These are phyloP conservation scores for grape (Vitis vinifera) DNA, from an alignment of 164 flowering plant genomes.

Conservation along the genomic window ASM3070453v1 NC_081818.1:9409001-9409500, in stretches of 20 bases:
- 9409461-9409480: too few relatives aligned
- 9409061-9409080: slow-evolving; percentile 40
- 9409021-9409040: neutral
- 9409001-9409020: neutral
- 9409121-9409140: slow-evolving; percentile 86
- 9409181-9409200: neutral
- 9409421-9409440: too few relatives aligned
- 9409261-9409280: neutral
- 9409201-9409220: neutral
- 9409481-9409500: too few relatives aligned
- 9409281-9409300: neutral
- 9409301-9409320: neutral
- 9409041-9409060: slow-evolving; percentile 54
- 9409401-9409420: too few relatives aligned
- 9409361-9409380: too few relatives aligned
- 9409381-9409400: too few relatives aligned
- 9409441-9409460: too few relatives aligned
- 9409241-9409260: slow-evolving; percentile 1
- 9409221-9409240: neutral
- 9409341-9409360: too few relatives aligned
- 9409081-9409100: slow-evolving; percentile 67
- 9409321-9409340: neutral
- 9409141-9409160: slow-evolving; percentile 27
- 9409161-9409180: neutral
- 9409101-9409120: slow-evolving; percentile 53